Evolutionary conservation across 1,284 basidiomycete genomes (phyloP), one percentile per base, ranked within the genome.

Genomic region (Ustilago sp.): DNA sequence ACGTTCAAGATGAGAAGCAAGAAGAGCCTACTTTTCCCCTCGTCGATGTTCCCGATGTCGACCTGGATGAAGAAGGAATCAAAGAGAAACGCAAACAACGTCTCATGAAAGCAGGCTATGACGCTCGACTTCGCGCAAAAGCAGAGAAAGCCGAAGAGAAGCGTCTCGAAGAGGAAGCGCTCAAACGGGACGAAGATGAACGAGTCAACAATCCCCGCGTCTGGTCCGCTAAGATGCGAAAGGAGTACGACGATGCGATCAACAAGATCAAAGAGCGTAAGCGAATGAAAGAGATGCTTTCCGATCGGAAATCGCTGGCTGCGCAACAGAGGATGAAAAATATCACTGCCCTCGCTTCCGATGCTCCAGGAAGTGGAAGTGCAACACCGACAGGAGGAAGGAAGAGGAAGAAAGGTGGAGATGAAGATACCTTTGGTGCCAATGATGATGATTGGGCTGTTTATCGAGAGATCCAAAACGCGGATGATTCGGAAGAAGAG

Each of bases 381-480:
- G 67, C 66, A 23, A 74, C 68, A 23, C 76, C 76, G 0, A 69
- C 65, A 2, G 70, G 68, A 15, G 41, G 52, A 0, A 31, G 77
- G 5, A 79, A 80, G 32, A 70, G 81, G 28, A 83, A 83, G 59
- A 77, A 80, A 28, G 74, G 68, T 3, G 81, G 81, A 12, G 79
- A 78, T n/a, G 95, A 98, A 88, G 97, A 99, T 80, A 93, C 90
- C 85, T 99, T 99, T 82, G 95, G 97, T 1, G 92, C 92, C 35
- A 93, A 98, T 79, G 96, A 99, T 83, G 94, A 92, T 17, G 96
- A 99, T 86, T 99, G 97, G 96, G 92, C 92, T 0, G 95, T 99
- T 59, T 99, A 99, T 85, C 93, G 96, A 66, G 95, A 98, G 87
- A 96, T 99, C 67, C 94, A 93, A 80, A 92, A 90, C 3, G 91